phyloP scores from a whole-genome alignment of 495 filamentous ascomycete genomes.

The Cenococcum geophilum region DNA sequence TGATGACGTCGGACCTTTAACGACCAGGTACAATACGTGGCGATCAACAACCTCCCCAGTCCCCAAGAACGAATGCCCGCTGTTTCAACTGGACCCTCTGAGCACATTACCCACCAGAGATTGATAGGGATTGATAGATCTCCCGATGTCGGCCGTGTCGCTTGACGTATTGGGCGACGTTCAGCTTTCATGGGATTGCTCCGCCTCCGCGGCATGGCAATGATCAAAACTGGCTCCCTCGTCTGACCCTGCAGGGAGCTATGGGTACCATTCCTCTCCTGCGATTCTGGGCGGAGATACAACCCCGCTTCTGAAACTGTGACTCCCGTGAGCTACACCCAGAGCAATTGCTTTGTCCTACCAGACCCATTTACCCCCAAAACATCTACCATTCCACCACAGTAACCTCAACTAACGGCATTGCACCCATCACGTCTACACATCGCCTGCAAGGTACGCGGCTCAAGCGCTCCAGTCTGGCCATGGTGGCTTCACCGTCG shows the following conservation, averaged over 20 bases:
- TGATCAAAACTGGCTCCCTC: background rate
- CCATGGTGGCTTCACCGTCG: constrained; percentile 14
- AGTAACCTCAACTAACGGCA: background rate
- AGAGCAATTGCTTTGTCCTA: constrained; percentile 3
- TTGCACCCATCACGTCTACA: background rate
- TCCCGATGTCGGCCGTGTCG: too few species aligned
- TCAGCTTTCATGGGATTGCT: too few species aligned
- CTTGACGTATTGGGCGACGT: too few species aligned
- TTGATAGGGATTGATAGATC: too few species aligned
- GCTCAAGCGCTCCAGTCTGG: constrained; percentile 4
- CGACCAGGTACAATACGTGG: too few species aligned
- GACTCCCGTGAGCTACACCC: constrained; percentile 1
- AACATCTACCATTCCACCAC: background rate
- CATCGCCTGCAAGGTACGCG: constrained; percentile 27
- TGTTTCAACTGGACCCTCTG: too few species aligned
- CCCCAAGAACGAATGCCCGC: too few species aligned
- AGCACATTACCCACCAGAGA: too few species aligned
- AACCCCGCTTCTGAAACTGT: constrained; percentile 21
- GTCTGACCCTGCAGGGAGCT: background rate
- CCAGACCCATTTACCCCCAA: background rate
- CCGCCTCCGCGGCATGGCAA: background rate
- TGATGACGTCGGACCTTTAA: too few species aligned
- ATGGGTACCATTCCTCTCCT: background rate
- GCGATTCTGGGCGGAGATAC: background rate
- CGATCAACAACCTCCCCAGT: too few species aligned